These are phyloP conservation scores for Spergularia azorica DNA, from an alignment of 179 eudicot species.

Conservation along the genomic window DNA sequence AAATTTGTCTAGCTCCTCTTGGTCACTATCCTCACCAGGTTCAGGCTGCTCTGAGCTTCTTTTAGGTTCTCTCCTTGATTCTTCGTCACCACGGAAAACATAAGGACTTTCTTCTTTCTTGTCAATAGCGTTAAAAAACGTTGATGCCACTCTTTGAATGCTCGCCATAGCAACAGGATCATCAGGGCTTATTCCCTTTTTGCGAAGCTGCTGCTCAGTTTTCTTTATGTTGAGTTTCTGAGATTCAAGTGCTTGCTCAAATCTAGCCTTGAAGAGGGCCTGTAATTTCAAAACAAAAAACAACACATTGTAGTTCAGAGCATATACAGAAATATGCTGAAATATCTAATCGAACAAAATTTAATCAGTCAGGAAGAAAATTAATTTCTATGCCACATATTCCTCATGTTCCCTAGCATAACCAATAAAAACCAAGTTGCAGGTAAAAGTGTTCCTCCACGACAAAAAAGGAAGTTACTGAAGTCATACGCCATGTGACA, in stretches of 20 bases:
- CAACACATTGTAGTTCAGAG: neutral
- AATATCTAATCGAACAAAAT: no score
- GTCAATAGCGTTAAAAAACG: constrained; percentile 94
- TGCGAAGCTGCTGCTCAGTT: constrained; percentile 80
- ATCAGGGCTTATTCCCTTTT: constrained; percentile 88
- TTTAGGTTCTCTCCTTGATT: constrained; percentile 26
- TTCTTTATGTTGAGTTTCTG: constrained; percentile 96
- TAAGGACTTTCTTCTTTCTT: constrained; percentile 88
- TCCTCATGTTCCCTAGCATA: neutral
- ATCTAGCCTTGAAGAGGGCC: constrained; percentile 99
- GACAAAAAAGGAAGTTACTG: neutral
- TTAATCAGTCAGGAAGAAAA: no score
- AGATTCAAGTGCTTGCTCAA: constrained; percentile 98
- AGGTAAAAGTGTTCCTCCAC: neutral
- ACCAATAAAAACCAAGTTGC: neutral
- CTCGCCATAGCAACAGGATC: constrained; percentile 98
- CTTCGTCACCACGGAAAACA: constrained; percentile 62
- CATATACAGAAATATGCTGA: neutral
- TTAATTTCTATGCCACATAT: neutral
- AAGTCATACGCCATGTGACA: neutral
- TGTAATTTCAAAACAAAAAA: constrained; percentile 37
- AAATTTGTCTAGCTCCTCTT: constrained; percentile 94
- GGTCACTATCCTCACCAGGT: constrained; percentile 77
- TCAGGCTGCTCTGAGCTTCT: constrained; percentile 32
- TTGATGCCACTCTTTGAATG: constrained; percentile 93